Percentiles rank a stretch among this genome's conserved stretches.
Evolutionary conservation across 2,329 filamentous ascomycete genomes (phyloP).

Genomic region (Phoma sp.): DNA sequence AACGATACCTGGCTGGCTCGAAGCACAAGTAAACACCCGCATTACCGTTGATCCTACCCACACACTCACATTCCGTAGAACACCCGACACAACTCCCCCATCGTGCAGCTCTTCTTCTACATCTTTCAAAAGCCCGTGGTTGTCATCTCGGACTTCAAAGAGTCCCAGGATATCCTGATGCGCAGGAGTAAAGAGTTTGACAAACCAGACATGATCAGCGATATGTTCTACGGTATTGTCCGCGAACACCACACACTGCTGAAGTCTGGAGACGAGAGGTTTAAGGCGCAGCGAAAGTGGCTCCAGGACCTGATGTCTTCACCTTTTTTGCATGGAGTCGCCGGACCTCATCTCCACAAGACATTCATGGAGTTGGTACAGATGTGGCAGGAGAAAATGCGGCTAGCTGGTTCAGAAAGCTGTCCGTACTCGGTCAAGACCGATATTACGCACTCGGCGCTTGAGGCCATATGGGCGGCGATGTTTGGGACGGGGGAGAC

Average conservation of each 20-base stretch:
- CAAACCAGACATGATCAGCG: slow-evolving; percentile 41
- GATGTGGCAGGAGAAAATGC: slow-evolving; percentile 45
- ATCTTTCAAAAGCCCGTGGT: slow-evolving; percentile 55
- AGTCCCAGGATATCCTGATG: slow-evolving; percentile 51
- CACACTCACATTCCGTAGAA: background rate
- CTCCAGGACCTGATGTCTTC: slow-evolving; percentile 50
- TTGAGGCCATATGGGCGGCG: slow-evolving; percentile 26
- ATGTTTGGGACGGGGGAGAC: slow-evolving; percentile 15
- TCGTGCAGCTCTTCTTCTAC: slow-evolving; percentile 55
- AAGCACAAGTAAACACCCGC: background rate
- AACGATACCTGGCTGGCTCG: slow-evolving; percentile 10
- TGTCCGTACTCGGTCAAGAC: slow-evolving; percentile 39
- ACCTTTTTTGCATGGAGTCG: slow-evolving; percentile 44
- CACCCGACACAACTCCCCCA: slow-evolving; percentile 15
- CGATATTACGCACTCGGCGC: slow-evolving; percentile 35
- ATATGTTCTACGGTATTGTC: slow-evolving; percentile 45
- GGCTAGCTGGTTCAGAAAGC: slow-evolving; percentile 32
- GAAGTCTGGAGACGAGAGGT: slow-evolving; percentile 34
- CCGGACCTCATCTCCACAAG: slow-evolving; percentile 45
- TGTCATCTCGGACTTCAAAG: slow-evolving; percentile 52
- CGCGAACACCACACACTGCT: slow-evolving; percentile 46
- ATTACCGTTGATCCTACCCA: too few relatives aligned
- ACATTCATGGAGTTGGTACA: slow-evolving; percentile 39
- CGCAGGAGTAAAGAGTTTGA: slow-evolving; percentile 57
- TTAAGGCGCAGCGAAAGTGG: slow-evolving; percentile 44